Evolutionary conservation across 495 filamentous ascomycete genomes (phyloP), one percentile per base, ranked within the genome.

Genomic region (Letharia lupina): DNA sequence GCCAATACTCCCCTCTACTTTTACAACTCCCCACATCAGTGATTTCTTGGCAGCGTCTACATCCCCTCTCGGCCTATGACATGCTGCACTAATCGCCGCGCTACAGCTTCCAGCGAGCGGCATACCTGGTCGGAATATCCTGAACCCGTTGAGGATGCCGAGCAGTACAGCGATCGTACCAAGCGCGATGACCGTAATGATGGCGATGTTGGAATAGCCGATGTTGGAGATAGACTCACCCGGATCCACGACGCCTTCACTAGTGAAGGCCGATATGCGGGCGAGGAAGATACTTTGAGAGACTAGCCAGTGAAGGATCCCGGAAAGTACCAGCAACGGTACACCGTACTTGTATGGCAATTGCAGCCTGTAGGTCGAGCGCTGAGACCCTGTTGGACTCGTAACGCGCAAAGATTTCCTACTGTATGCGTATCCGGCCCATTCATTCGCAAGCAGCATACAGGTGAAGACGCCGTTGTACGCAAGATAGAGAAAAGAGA

Each of bases 371-470:
- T 82, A 81, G 20, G 76, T 80, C 4, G 71, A 70, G 23, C 75
- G 71, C 64, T 83, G 78, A 2, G 63, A 58, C 0, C 77, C 75
- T 45, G 67, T 63, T 0, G 81, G 79, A 15, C 69, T 65, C 0
- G 81, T 81, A 4, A 85, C 80, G 7, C 84, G 77, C 0, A 86
- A 72, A 0, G 72, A 59, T 50, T 76, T 79, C 3, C 73, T 69
- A 3, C 56, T 20, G 9, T 60, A 58, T 2, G 73, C 74, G 45
- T 73, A 78, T 4, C 57, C 59, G 52, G 56, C 69, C 71, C 75
- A 79, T 66, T 83, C 72, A 3, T 69, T 33, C 2, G 73, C 71
- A 18, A 75, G 66, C n/a, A 79, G 70, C 79, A 83, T 80, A 62
- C 69, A 62, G 44, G 76, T 77, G 33, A 78, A 61, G 2, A 80